Base-by-base conservation (phyloP, 805 yeast species). In the Lachancea meyersii region DNA sequence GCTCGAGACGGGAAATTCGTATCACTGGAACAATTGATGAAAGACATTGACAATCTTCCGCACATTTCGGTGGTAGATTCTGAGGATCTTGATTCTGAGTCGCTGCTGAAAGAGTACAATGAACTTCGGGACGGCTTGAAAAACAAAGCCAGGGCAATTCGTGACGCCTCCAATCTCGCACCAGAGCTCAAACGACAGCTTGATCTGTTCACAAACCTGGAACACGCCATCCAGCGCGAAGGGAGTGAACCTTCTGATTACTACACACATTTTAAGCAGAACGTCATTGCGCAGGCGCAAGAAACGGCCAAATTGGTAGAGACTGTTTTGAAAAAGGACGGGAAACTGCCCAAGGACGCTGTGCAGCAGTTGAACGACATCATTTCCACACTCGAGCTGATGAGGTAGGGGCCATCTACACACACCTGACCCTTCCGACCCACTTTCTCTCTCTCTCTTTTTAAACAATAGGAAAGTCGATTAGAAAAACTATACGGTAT, bases 1-100 rank as follows among this genome's bases (percentile, higher is more conserved):
- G 31, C 24, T 23, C 38, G 27, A 11, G 33, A 43, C 9, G 35
- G 30, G 9, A 38, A 35, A 16, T 49, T 53, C 13, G 22, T 44
- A 4, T 49, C 55, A 11, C 35, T 59, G 22, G 45, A 51, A 11
- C 45, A 43, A 35, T 33, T 59, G 18, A 48, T 53, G 2, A 41
- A 43, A 2, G 60, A 59, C 38, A 46, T 59, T 3, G 24, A 35
- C 18, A 48, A 49, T 10, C 47, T 61, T 26, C 65, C 65, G n/a
- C 45, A 46, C 24, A 47, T 61, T 38, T 24, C 45, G 4, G 32
- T 43, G 7, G 17, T 43, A 9, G 48, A 41, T 11, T 43, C 35
- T 5, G 53, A 45, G 11, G 49, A 43, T 13, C 43, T 35, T 6
- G 45, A 40, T 5, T 48, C 48, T 16, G 40, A 47, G 11, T 50